Conservation (phyloP, 164 flowering plant species). For the Vitis rupestris region DNA sequence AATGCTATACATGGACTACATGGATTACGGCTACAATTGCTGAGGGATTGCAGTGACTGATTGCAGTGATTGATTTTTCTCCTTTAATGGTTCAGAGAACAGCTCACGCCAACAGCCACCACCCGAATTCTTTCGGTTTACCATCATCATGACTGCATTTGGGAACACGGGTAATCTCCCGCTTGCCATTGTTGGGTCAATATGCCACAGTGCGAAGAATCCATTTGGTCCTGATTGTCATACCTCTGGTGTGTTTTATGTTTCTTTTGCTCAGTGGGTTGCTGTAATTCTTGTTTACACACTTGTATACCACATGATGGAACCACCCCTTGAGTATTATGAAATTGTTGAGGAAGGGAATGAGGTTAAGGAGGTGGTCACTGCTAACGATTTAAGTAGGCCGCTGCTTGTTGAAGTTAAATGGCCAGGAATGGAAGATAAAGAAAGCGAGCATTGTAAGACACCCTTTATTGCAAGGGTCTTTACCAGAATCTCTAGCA, state of each 20-base stretch:
- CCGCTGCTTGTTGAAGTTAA: conserved; percentile 67
- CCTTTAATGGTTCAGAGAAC: no score
- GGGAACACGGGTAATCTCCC: conserved; percentile 74
- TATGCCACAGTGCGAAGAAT: conserved; percentile 45
- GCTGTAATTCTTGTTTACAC: conserved; percentile 68
- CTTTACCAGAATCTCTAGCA: conserved; percentile 33
- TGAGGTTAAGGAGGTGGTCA: conserved; percentile 18
- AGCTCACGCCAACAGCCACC: no score
- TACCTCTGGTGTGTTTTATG: conserved; percentile 51
- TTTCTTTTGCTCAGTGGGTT: conserved; percentile 73
- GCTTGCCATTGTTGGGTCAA: conserved; percentile 53
- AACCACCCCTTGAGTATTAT: conserved; percentile 64
- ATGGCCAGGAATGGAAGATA: conserved; percentile 68
- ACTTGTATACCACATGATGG: conserved; percentile 81
- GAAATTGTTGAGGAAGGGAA: conserved; percentile 32
- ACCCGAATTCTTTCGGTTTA: conserved; percentile 45
- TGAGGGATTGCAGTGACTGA: no score
- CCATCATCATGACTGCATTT: conserved; percentile 62
- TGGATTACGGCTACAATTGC: no score
- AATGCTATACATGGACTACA: no score
- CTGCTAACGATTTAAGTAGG: conserved; percentile 25
- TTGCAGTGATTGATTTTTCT: no score
- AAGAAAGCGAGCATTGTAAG: conserved; percentile 56
- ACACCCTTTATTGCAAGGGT: conserved; percentile 59
- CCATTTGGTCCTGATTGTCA: conserved; percentile 59